phyloP scores from a whole-genome alignment of 176 grass and related monocot species.

The bread wheat (Triticum aestivum) region IWGSC_CS_RefSeq_v2.1 NC_057811.1:75685551-75686050 shows the following conservation, averaged over 20 bases:
- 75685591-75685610: conserved; percentile 89
- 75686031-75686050: conserved; percentile 65
- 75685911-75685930: not conserved
- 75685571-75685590: conserved; percentile 69
- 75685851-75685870: conserved; percentile 43
- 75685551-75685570: conserved; percentile 98
- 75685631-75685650: conserved; percentile 36
- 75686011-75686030: conserved; percentile 19
- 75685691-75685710: not conserved
- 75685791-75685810: conserved; percentile 84
- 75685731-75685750: not conserved
- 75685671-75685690: not conserved
- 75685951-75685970: not conserved
- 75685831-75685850: conserved; percentile 65
- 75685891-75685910: not conserved
- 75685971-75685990: not conserved
- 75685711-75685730: not conserved
- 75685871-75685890: conserved; percentile 46
- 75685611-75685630: conserved; percentile 92
- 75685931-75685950: no score
- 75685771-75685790: conserved; percentile 44
- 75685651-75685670: not conserved
- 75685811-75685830: conserved; percentile 66
- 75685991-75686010: not conserved
- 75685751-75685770: not conserved